Evolutionary conservation across 2,329 filamentous ascomycete genomes (phyloP).

Genomic region (Neonectria ditissima): DNA sequence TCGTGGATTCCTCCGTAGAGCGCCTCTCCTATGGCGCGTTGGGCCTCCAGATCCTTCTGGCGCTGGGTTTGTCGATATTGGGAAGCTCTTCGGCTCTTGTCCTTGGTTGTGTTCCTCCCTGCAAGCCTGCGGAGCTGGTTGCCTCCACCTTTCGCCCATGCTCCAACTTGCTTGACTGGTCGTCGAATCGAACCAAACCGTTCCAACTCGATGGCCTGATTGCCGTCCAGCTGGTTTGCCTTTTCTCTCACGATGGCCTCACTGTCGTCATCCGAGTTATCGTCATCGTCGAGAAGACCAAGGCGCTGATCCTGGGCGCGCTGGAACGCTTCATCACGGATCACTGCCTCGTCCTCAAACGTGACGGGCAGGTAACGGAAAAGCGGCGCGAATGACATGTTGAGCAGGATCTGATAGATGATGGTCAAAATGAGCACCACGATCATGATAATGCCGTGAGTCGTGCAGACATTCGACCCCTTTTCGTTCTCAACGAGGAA

Average conservation of each 20-base stretch:
- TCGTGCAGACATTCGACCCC: slow-evolving; percentile 68
- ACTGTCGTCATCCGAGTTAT: slow-evolving; percentile 58
- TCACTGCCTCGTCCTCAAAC: slow-evolving; percentile 91
- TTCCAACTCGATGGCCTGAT: slow-evolving; percentile 56
- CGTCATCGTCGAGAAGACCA: slow-evolving; percentile 67
- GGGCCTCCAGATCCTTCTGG: slow-evolving; percentile 75
- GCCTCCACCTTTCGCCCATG: slow-evolving; percentile 57
- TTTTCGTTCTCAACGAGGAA: slow-evolving; percentile 76
- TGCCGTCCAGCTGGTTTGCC: slow-evolving; percentile 48
- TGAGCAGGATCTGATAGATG: slow-evolving; percentile 84
- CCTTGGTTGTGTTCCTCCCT: slow-evolving; percentile 33
- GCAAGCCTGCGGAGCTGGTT: slow-evolving; percentile 62
- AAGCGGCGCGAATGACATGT: slow-evolving; percentile 85
- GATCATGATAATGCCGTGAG: slow-evolving; percentile 89
- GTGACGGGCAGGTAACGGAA: slow-evolving; percentile 93
- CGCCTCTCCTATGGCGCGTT: slow-evolving; percentile 79
- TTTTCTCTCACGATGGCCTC: slow-evolving; percentile 55
- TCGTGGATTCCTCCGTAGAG: slow-evolving; percentile 90
- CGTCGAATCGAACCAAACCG: slow-evolving; percentile 54
- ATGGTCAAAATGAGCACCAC: slow-evolving; percentile 76
- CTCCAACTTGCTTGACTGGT: slow-evolving; percentile 57
- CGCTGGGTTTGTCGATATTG: slow-evolving; percentile 63
- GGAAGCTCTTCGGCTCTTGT: slow-evolving; percentile 53
- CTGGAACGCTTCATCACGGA: slow-evolving; percentile 91
- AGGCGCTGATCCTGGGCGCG: slow-evolving; percentile 79